Evolutionary conservation across 2,329 filamentous ascomycete genomes (phyloP).

Genomic region (Curvularia lunata): DNA sequence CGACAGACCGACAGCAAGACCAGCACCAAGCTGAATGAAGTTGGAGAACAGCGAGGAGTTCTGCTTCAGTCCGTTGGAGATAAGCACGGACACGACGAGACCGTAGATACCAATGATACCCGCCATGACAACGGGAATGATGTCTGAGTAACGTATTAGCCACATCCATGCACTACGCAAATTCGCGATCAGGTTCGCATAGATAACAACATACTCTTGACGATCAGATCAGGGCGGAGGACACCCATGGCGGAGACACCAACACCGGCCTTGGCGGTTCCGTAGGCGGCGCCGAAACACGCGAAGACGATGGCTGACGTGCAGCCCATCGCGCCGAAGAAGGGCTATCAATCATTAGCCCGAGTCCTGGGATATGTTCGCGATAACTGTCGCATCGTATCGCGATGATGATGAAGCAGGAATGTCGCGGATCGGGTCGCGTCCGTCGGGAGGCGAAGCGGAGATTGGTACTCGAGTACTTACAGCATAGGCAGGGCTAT

Average conservation of each 20-base stretch:
- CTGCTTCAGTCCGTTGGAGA: constrained; percentile 60
- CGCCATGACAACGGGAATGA: constrained; percentile 99
- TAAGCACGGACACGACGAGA: constrained; percentile 61
- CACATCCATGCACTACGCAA: background rate
- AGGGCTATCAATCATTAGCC: constrained; percentile 64
- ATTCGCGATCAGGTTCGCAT: background rate
- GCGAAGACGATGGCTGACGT: constrained; percentile 95
- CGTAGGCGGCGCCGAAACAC: constrained; percentile 95
- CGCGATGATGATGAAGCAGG: constrained; percentile 18
- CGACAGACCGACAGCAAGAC: constrained; percentile 72
- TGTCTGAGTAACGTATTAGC: constrained; percentile 67
- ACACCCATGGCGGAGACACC: constrained; percentile 99
- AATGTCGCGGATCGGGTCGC: constrained; percentile 26
- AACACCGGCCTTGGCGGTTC: constrained; percentile 98
- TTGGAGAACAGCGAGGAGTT: constrained; percentile 56
- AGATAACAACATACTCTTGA: constrained; percentile 81
- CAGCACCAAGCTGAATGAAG: constrained; percentile 61
- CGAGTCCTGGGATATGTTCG: constrained; percentile 2
- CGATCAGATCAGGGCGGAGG: constrained; percentile 94
- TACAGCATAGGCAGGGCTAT: constrained; percentile 97
- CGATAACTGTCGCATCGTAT: constrained; percentile 17
- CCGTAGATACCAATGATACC: constrained; percentile 99
- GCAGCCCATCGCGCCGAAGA: constrained; percentile 98
- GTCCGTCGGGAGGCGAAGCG: constrained; percentile 32
- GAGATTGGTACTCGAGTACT: constrained; percentile 59